Base-by-base conservation (phyloP, 805 yeast genomes). In the Pichia gijzeniarum region DNA sequence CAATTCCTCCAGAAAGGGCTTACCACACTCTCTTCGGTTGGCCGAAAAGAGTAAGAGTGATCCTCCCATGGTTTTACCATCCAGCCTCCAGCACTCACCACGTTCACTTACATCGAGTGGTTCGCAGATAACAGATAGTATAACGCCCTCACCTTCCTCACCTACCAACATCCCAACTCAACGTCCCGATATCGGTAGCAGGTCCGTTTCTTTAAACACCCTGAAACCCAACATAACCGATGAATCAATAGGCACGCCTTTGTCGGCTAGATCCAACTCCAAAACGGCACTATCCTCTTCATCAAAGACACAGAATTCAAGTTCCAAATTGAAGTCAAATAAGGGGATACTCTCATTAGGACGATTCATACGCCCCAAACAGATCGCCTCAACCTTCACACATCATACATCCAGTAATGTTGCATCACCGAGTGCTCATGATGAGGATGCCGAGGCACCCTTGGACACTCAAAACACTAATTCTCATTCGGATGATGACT, bases 301-400 rank as follows among this genome's bases (percentile, higher is more conserved):
- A n/a, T 6, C 35, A 6, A 39, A 30, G 35, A 25, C 39, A 7
- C 25, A 28, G 17, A 10, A 28, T 14, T 32, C 33, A 8, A 27
- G 34, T 10, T 31, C 33, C 5, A 40, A 36, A n/a, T 25, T 25
- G 28, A 41, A 35, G 12, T 37, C 25, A 19, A 41, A 28, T 19
- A 44, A 38, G 16, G 45, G 45, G 5, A 25, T 45, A 19, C 36
- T 40, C 14, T 34, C 47, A 3, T 35, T 44, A 6, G 47, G 45
- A 20, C 19, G 48, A n/a, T 35, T 44, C n/a, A 38, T 44, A 19
- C 36, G 42, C 7, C 40, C 43, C 8, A 34, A 47, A 33, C 48
- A 47, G 21, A 13, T 43, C 6, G 43, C 45, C 13, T 43, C 44
- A 13, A 43, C 43, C 3, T 35, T 47, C n/a, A 22, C 35, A n/a